phyloP scores from a whole-genome alignment of 805 yeast species.

The Wickerhamiella azyma region DNA sequence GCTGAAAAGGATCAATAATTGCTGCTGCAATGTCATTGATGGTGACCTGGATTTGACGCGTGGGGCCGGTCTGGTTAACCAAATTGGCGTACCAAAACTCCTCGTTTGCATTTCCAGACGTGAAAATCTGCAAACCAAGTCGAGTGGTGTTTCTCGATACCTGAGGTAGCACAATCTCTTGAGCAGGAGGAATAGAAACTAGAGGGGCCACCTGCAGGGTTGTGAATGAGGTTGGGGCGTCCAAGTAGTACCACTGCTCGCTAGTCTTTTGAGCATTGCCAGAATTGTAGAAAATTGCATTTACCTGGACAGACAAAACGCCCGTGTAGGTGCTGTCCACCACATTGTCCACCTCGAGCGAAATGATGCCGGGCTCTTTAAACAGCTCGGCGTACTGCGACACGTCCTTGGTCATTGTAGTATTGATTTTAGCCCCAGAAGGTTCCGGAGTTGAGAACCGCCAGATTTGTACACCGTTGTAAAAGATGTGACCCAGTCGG shows the following conservation, averaged over 20 bases:
- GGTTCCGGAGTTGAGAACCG: constrained; percentile 69
- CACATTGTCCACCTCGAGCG: constrained; percentile 55
- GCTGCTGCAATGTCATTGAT: constrained; percentile 47
- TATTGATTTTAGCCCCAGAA: constrained; percentile 34
- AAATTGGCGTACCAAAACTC: constrained; percentile 60
- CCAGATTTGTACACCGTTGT: constrained; percentile 53
- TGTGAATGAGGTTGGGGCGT: constrained; percentile 5
- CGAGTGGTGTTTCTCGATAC: constrained; percentile 45
- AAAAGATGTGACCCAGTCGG: constrained; percentile 30
- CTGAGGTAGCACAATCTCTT: constrained; percentile 14
- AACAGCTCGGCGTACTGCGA: constrained; percentile 44
- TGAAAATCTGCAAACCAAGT: constrained; percentile 42
- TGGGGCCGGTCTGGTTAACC: constrained; percentile 14
- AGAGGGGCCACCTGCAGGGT: constrained; percentile 1
- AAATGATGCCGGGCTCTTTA: constrained; percentile 25
- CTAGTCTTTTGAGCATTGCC: not conserved
- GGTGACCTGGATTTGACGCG: constrained; percentile 47
- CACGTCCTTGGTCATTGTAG: constrained; percentile 50
- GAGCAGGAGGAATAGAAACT: not conserved
- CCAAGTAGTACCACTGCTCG: constrained; percentile 11
- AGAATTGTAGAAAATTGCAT: constrained; percentile 36
- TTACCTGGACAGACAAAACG: constrained; percentile 38
- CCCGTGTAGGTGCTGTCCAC: constrained; percentile 43
- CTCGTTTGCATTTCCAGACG: constrained; percentile 66
- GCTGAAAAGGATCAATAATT: constrained; percentile 53